A percentile compares a stretch with the other conserved stretches of the same genome.
Conservation (phyloP, 495 filamentous ascomycete species). For the Neurospora sublineolata region DNA sequence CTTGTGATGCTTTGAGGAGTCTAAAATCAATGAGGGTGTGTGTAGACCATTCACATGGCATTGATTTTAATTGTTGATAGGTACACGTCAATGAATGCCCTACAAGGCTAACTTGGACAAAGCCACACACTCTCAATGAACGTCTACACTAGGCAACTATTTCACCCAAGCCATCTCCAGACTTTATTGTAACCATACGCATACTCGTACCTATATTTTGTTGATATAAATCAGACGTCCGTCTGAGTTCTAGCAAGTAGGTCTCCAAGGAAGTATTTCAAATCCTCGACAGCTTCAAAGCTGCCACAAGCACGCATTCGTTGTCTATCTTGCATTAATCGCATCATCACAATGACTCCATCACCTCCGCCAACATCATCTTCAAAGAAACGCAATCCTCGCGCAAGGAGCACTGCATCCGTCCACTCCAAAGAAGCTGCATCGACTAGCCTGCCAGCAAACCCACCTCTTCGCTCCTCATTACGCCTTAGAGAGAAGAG, state of each 20-base stretch:
- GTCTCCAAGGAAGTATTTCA: background rate
- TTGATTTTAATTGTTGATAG: background rate
- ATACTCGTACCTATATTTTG: background rate
- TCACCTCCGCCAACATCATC: background rate
- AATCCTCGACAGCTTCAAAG: background rate
- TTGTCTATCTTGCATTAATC: background rate
- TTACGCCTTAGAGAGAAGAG: background rate
- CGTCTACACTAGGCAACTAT: background rate
- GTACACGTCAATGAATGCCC: background rate
- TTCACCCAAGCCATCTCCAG: background rate
- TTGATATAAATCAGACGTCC: background rate
- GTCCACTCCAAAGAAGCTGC: background rate
- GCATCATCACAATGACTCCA: background rate
- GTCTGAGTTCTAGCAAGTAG: background rate
- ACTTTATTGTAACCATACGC: background rate
- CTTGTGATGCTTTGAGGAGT: background rate
- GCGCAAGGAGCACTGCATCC: background rate
- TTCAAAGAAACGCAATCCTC: background rate
- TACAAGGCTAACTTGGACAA: background rate
- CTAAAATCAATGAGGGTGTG: background rate
- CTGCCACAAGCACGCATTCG: background rate
- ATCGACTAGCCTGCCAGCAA: background rate
- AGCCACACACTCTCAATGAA: background rate
- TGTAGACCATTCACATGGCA: background rate
- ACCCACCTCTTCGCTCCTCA: background rate